These are phyloP conservation scores for Diplotaxis tenuifolia DNA, from an alignment of 345 rosid genomes.

Conservation along the genomic window DNA sequence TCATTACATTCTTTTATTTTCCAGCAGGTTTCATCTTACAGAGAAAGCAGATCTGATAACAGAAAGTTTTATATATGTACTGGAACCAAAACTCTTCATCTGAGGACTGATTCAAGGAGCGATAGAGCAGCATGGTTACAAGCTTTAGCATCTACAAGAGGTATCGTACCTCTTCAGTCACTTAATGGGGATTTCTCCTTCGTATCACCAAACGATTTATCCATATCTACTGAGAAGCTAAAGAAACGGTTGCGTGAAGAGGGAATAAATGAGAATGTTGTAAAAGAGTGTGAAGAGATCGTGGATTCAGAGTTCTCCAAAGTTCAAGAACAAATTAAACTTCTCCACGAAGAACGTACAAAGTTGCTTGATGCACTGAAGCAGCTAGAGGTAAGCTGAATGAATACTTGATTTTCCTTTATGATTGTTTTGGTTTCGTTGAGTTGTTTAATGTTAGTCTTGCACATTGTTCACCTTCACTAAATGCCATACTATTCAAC, in stretches of 20 bases:
- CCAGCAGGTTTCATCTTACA: constrained; percentile 84
- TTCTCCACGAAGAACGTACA: constrained; percentile 70
- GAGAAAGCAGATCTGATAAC: constrained; percentile 95
- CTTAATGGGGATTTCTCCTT: constrained; percentile 54
- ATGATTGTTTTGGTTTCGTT: not conserved
- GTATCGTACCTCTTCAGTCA: constrained; percentile 60
- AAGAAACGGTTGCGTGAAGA: constrained; percentile 62
- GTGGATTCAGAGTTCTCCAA: constrained; percentile 79
- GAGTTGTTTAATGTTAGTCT: constrained; percentile 4
- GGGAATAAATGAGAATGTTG: constrained; percentile 63
- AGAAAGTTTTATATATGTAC: constrained; percentile 85
- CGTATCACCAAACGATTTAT: constrained; percentile 52
- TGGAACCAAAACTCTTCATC: constrained; percentile 90
- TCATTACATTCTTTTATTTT: constrained; percentile 31
- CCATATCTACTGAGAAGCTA: constrained; percentile 73
- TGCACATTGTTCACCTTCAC: not conserved
- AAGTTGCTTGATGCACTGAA: constrained; percentile 70
- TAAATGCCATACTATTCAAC: not conserved
- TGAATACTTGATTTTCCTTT: not conserved
- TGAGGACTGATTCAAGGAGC: constrained; percentile 76
- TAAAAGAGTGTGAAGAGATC: constrained; percentile 82
- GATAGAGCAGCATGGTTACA: constrained; percentile 95
- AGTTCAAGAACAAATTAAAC: constrained; percentile 60
- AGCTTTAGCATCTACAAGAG: constrained; percentile 71
- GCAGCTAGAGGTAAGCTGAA: constrained; percentile 72